phyloP scores from a whole-genome alignment of 2,329 filamentous ascomycete genomes.

The Sclerotinia glacialis region DNA sequence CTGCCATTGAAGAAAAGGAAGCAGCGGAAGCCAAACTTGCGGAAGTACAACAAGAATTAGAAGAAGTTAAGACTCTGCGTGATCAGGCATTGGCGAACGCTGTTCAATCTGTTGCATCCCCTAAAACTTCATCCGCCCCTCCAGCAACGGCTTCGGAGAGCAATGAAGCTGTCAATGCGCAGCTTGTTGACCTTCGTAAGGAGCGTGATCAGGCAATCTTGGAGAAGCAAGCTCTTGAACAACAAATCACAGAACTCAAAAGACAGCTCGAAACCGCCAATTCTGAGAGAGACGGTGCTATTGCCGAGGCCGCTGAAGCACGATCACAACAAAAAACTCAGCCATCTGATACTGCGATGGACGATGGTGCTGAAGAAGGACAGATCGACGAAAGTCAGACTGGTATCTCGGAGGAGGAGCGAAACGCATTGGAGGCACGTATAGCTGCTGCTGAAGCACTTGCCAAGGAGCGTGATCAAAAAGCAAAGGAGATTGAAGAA shows the following conservation, averaged over 20 bases:
- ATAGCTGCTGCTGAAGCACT: slow-evolving; percentile 59
- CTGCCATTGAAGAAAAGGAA: slow-evolving; percentile 42
- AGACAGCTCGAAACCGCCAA: slow-evolving; percentile 60
- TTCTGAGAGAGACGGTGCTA: slow-evolving; percentile 56
- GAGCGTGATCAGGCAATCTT: slow-evolving; percentile 64
- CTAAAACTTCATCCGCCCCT: slow-evolving; percentile 41
- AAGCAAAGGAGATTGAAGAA: slow-evolving; percentile 57
- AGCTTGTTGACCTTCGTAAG: slow-evolving; percentile 50
- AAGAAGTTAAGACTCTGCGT: slow-evolving; percentile 44
- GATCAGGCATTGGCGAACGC: slow-evolving; percentile 43
- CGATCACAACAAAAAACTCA: slow-evolving; percentile 43
- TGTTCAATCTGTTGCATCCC: slow-evolving; percentile 30
- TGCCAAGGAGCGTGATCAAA: slow-evolving; percentile 62
- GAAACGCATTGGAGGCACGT: slow-evolving; percentile 59
- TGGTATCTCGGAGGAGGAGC: slow-evolving; percentile 54
- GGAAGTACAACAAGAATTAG: slow-evolving; percentile 43
- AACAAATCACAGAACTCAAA: slow-evolving; percentile 55
- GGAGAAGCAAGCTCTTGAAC: slow-evolving; percentile 67
- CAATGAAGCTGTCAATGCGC: slow-evolving; percentile 48
- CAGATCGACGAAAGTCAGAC: slow-evolving; percentile 47
- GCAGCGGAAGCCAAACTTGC: slow-evolving; percentile 40
- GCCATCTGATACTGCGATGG: slow-evolving; percentile 31
- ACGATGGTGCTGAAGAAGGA: slow-evolving; percentile 57
- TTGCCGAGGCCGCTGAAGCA: slow-evolving; percentile 44
- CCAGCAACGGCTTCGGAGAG: slow-evolving; percentile 52